phyloP scores from a whole-genome alignment of 495 filamentous ascomycete genomes.

The Penicillium daleae region DNA sequence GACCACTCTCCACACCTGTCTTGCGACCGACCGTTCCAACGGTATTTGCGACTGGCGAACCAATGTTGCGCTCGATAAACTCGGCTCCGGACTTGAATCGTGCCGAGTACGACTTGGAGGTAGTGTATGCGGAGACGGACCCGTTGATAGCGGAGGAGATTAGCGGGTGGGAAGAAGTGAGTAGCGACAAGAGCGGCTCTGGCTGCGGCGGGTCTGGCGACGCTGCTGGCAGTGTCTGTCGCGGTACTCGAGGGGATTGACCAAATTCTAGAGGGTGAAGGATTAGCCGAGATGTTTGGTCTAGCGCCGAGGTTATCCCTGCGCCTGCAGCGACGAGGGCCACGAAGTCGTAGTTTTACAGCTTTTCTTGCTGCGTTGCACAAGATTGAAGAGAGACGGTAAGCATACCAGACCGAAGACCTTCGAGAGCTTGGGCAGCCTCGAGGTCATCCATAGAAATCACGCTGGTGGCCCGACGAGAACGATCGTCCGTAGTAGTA shows the following conservation, averaged over 20 bases:
- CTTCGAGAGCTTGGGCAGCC: slow-evolving; percentile 85
- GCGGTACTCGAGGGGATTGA: slow-evolving; percentile 38
- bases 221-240: slow-evolving; percentile 28
- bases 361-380: not conserved
- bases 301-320: not conserved
- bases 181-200: slow-evolving; percentile 77
- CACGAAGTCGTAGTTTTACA: not conserved
- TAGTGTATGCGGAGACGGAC: slow-evolving; percentile 78
- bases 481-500: slow-evolving; percentile 42
- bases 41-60: slow-evolving; percentile 77
- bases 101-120: slow-evolving; percentile 84
- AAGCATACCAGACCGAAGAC: slow-evolving; percentile 73
- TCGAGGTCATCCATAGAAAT: slow-evolving; percentile 84
- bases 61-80: slow-evolving; percentile 81
- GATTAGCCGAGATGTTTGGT: slow-evolving; percentile 18
- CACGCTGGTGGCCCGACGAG: slow-evolving; percentile 50
- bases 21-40: slow-evolving; percentile 78
- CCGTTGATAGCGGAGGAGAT: slow-evolving; percentile 79
- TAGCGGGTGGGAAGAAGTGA: slow-evolving; percentile 79
- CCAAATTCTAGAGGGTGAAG: slow-evolving; percentile 32
- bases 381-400: slow-evolving; percentile 16
- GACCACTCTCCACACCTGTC: slow-evolving; percentile 80
- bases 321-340: not conserved
- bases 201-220: slow-evolving; percentile 41
- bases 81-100: slow-evolving; percentile 82